These are phyloP conservation scores for Candida stauntonica DNA, from an alignment of 805 yeast genomes.

Conservation along the genomic window DNA sequence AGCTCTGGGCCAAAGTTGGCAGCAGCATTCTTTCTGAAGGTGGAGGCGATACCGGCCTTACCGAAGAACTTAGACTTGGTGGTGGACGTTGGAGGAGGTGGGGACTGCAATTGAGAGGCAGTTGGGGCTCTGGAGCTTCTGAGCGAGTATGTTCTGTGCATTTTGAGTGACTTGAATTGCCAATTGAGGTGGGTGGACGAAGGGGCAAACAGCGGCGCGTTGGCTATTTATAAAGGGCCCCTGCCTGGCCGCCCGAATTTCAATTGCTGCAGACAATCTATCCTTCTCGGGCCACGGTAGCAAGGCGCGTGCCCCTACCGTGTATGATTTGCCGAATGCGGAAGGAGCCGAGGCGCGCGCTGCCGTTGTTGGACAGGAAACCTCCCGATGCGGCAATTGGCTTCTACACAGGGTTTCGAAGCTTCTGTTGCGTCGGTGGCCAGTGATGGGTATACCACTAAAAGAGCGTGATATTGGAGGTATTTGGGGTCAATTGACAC, in stretches of 20 bases:
- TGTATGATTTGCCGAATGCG: not conserved
- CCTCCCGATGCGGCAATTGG: not conserved
- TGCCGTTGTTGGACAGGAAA: not conserved
- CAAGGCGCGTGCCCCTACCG: not conserved
- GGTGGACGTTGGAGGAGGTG: conserved; percentile 77
- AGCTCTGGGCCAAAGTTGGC: conserved; percentile 94
- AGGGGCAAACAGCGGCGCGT: no score
- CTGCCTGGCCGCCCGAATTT: conserved; percentile 2
- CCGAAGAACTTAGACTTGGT: conserved; percentile 76
- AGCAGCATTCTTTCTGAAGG: conserved; percentile 78
- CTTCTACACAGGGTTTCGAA: no score
- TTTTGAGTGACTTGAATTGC: conserved; percentile 21
- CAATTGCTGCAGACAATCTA: conserved; percentile 7
- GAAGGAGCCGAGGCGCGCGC: not conserved
- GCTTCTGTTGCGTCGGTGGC: no score
- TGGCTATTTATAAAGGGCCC: not conserved
- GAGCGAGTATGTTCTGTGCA: conserved; percentile 84
- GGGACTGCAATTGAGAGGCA: conserved; percentile 73
- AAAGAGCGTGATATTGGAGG: no score
- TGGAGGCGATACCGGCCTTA: conserved; percentile 60
- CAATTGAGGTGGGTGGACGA: no score
- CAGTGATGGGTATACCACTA: no score
- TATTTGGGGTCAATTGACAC: no score
- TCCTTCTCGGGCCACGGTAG: no score
- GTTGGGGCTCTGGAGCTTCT: conserved; percentile 79